Percentiles rank a stretch among this genome's conserved stretches.
phyloP scores from a whole-genome alignment of 164 flowering plant species.

The Magnolia kwangsiensis region DNA sequence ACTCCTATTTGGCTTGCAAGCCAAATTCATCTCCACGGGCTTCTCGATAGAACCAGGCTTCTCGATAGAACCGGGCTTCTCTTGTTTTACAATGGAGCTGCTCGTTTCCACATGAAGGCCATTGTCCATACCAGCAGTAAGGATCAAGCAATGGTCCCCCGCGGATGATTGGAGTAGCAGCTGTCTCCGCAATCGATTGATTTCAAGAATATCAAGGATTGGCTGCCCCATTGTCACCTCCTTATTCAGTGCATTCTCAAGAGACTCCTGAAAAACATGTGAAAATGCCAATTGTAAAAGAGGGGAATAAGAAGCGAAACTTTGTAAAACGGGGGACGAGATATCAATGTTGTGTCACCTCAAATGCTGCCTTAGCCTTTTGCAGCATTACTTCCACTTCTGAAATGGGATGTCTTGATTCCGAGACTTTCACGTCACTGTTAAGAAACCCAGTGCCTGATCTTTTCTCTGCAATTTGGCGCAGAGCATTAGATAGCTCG shows the following conservation, averaged over 20 bases:
- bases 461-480: conserved; percentile 51
- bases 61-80: conserved; percentile 33
- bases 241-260: conserved; percentile 41
- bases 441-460: conserved; percentile 9
- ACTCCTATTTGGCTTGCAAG: conserved; percentile 18
- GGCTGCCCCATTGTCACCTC: conserved; percentile 62
- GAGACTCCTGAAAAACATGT: conserved; percentile 44
- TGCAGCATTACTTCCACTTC: conserved; percentile 65
- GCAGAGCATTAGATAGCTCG: conserved; percentile 66
- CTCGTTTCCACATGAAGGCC: conserved; percentile 19
- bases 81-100: conserved; percentile 26
- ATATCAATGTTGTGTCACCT: conserved; percentile 40
- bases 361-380: conserved; percentile 75
- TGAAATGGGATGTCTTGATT: conserved; percentile 46
- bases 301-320: background rate
- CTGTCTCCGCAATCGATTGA: conserved; percentile 73
- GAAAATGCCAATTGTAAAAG: background rate
- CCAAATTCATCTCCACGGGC: conserved; percentile 21
- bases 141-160: conserved; percentile 80
- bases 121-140: conserved; percentile 45
- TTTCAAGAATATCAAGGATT: conserved; percentile 72
- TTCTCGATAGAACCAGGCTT: conserved; percentile 33
- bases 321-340: background rate
- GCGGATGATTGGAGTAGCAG: conserved; percentile 70
- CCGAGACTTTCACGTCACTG: conserved; percentile 31